Evolutionary conservation across 2,329 filamentous ascomycete species (phyloP), one percentile per base, ranked within the genome.

Genomic region (Ceratocystis cubensis): DNA sequence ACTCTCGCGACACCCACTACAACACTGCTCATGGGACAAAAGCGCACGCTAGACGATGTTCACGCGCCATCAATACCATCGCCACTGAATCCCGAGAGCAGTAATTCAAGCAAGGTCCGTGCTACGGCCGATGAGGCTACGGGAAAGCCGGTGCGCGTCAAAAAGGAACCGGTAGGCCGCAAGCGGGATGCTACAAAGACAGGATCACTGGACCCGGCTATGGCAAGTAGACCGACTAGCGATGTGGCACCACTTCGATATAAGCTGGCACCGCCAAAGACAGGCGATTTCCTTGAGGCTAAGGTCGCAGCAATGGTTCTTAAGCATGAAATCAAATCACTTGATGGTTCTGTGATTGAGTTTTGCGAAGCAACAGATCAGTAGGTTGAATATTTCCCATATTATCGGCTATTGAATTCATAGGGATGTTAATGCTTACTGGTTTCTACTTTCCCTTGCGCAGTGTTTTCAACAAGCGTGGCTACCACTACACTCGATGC

Each of bases 401-500:
- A 15, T 3, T 15, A 41, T 41, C 15, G 37, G 37, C 13, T 41
- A 41, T 41, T 41, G 13, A 15, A 3, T 41, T 13, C 10, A 41
- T 41, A 5, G 37, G 3, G 37, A 41, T 41, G 37, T 15, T 41
- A 1, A 33, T 59, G 7, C 33, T 8, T 41, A 10, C 15, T 30
- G 28, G 13, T 6, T 63, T 25, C 22, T n/a, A 3, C 56, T 25
- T 62, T 13, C 33, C n/a, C n/a, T 50, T 5, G 37, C 7, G 17
- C 50, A 84, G 82, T 72, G 82, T 84, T 17, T 82, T 79, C 67
- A 87, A 87, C 70, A 86, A 86, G 71, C 86, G 84, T 72, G 84
- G 87, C 66, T 97, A 93, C 74, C 88, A 91, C 68, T 97, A 97
- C 74, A 88, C 87, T 41, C 89, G 92, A 71, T 95, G 90, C 74